Conservation (phyloP, 176 grass and related monocot genomes). For the Oryza meyeriana region DNA sequence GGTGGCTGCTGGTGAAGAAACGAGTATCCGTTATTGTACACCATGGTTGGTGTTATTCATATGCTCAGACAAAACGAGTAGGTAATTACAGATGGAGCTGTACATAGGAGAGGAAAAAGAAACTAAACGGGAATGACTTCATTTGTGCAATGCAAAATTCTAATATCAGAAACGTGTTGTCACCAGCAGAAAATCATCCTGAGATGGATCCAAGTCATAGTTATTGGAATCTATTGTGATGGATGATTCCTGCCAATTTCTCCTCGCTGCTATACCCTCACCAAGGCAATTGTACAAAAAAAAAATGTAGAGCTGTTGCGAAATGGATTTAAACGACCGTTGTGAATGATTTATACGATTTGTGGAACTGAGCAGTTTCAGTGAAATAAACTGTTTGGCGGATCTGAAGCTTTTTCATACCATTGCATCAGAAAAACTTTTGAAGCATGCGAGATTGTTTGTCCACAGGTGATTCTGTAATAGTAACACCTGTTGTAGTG, state of each 20-base stretch:
- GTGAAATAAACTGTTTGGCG: not conserved
- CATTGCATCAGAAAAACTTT: not conserved
- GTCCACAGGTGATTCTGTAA: not conserved
- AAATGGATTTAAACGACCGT: not conserved
- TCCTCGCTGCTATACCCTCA: not conserved
- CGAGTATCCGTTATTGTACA: not conserved
- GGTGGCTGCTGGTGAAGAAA: not conserved
- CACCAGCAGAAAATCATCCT: not conserved
- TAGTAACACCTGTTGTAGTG: not conserved
- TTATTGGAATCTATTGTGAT: not conserved
- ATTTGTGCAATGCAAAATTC: not conserved
- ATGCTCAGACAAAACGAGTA: not conserved
- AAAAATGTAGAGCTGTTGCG: constrained; percentile 26
- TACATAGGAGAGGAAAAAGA: not conserved
- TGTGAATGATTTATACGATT: not conserved
- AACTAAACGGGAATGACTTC: not conserved
- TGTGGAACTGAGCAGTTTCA: not conserved
- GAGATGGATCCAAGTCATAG: constrained; percentile 5
- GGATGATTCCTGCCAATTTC: constrained; percentile 5
- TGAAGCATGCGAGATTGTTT: not conserved
- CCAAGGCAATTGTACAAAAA: constrained; percentile 42
- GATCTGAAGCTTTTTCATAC: not conserved
- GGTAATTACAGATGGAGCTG: not conserved
- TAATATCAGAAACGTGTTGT: not conserved
- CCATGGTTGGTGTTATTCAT: not conserved